Evolutionary conservation across 192 early-diverging fungal species (phyloP).

Genomic region (Podila minutissima): DNA sequence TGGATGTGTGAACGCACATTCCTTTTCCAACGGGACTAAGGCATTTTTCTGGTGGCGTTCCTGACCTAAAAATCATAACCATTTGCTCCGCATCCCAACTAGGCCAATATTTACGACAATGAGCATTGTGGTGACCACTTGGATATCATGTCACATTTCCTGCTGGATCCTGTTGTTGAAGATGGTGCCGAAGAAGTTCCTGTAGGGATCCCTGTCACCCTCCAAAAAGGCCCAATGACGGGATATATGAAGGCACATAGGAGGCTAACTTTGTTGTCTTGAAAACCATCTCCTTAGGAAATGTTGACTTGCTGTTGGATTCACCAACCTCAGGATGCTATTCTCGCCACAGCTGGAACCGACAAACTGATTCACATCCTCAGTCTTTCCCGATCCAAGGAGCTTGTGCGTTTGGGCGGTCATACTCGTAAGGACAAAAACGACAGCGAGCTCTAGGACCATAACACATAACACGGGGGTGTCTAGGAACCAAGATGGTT

Average conservation of each 20-base stretch:
- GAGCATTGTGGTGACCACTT: slow-evolving; percentile 94
- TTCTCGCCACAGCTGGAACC: slow-evolving; percentile 74
- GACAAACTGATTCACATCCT: slow-evolving; percentile 74
- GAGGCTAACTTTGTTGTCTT: background rate
- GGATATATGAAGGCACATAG: background rate
- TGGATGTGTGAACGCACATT: slow-evolving; percentile 32
- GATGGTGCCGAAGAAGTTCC: slow-evolving; percentile 47
- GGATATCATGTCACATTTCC: slow-evolving; percentile 94
- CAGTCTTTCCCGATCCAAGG: slow-evolving; percentile 77
- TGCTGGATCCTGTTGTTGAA: slow-evolving; percentile 53
- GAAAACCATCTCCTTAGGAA: slow-evolving; percentile 15
- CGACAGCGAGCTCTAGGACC: too few species aligned
- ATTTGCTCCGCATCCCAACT: slow-evolving; percentile 2
- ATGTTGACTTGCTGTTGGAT: slow-evolving; percentile 82
- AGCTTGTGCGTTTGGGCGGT: slow-evolving; percentile 66
- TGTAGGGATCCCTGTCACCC: slow-evolving; percentile 9
- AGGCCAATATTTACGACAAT: slow-evolving; percentile 92
- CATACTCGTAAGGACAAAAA: slow-evolving; percentile 62
- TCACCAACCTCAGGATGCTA: slow-evolving; percentile 69
- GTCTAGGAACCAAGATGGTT: too few species aligned
- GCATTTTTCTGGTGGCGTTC: background rate
- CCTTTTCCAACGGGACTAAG: too few species aligned
- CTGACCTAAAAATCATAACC: background rate
- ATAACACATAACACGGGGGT: too few species aligned
- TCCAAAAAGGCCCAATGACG: background rate